Base-by-base conservation (phyloP, 257 asterid genomes). In the Jaltomata sinuosa region DNA sequence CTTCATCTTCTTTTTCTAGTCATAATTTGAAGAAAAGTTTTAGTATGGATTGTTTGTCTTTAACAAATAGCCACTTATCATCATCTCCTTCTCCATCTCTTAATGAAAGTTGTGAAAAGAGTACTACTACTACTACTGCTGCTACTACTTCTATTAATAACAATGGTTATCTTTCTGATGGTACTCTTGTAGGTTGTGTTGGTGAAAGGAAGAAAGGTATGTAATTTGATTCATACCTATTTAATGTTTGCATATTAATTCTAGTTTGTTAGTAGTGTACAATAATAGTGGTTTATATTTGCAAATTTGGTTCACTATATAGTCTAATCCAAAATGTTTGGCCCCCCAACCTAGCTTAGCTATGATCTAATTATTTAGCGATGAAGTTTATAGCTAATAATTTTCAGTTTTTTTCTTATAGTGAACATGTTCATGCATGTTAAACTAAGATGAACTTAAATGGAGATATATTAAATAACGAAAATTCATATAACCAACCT, bases 201-300 rank as follows among this genome's bases (percentile, higher is more conserved):
- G 85, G 49, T 42, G 65, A 31, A n/a, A 87, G 52, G 31, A 83
- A 89, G 79, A 87, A 83, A 89, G 88, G 82, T 89, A 86, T 65
- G 67, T 68, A 45, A 45, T 64, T 64, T 45, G 3, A 14, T 45
- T 74, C 16, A 36, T 68, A 0, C 3, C 11, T 42, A 12, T 2
- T n/a, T 5, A 10, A 1, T 34, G 77, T 68, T 4, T 2, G 32
- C 72, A 15, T 25, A 67, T 7, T 57, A 9, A 65, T 68, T 36
- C 50, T 68, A 36, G 29, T 68, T 68, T 67, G 21, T 10, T 67
- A 67, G 34, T 34, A 67, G 34, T 34, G 27, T 68, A 65, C 22
- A 64, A 32, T 65, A 36, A 36, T 62, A 65, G 31, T 65, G 74
- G 12, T 31, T n/a, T 38, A 38, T 71, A 38, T 40, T 22, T 71